Evolutionary conservation across 2,329 filamentous ascomycete species (phyloP).

Genomic region (Cladosporium sp.): DNA sequence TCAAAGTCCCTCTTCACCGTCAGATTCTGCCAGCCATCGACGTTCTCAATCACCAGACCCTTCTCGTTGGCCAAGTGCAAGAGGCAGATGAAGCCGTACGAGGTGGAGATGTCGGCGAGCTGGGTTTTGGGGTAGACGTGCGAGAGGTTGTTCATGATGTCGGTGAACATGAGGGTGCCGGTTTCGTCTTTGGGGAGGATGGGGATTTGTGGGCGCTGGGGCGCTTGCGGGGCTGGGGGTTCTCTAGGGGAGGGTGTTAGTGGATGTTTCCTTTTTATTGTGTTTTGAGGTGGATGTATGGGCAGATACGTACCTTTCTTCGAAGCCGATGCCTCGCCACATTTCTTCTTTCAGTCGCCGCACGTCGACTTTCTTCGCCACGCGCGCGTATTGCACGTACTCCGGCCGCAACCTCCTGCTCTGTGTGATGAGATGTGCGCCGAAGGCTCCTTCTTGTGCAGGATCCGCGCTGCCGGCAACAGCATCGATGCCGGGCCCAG

Average conservation of each 20-base stretch:
- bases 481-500: conserved; percentile 34
- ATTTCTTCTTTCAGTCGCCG: conserved; percentile 64
- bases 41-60: conserved; percentile 73
- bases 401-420: conserved; percentile 61
- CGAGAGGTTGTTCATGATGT: conserved; percentile 87
- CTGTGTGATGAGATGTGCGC: conserved; percentile 63
- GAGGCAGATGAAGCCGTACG: conserved; percentile 87
- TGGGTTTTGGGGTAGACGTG: conserved; percentile 79
- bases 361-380: conserved; percentile 68
- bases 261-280: too few species aligned
- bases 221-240: conserved; percentile 38
- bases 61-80: conserved; percentile 92
- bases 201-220: conserved; percentile 33
- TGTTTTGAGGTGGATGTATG: background rate
- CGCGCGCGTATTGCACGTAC: conserved; percentile 65
- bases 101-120: conserved; percentile 94
- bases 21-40: conserved; percentile 52
- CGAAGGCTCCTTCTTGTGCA: conserved; percentile 56
- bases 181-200: conserved; percentile 40
- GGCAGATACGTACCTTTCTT: conserved; percentile 25
- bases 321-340: conserved; percentile 47
- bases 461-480: conserved; percentile 38
- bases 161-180: conserved; percentile 75
- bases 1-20: conserved; percentile 46
- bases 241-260: conserved; percentile 17